A percentile compares a stretch with the other conserved stretches of the same genome.
Conservation (phyloP, 768 basidiomycete species). For the Trametopsis cervina region DNA sequence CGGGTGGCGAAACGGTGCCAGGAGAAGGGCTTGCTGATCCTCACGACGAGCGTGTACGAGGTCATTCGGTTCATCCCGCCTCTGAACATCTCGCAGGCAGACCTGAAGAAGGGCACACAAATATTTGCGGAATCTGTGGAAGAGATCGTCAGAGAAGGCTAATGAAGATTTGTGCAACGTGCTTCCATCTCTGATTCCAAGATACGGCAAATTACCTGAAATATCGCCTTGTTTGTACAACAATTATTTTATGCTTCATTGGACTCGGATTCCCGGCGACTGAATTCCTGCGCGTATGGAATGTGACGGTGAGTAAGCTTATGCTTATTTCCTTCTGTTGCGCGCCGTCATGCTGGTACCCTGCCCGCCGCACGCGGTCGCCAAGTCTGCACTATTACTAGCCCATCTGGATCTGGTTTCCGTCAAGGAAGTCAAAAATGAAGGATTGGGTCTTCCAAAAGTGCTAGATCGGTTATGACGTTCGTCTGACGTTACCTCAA, state of each 20-base stretch:
- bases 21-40: conserved; percentile 78
- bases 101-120: conserved; percentile 59
- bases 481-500: conserved; percentile 5
- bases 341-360: too few relatives aligned
- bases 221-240: too few relatives aligned
- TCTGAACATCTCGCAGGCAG: conserved; percentile 69
- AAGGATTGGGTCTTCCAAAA: conserved; percentile 8
- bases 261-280: too few relatives aligned
- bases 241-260: too few relatives aligned
- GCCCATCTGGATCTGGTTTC: conserved; percentile 6
- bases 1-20: conserved; percentile 74
- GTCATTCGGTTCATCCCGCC: conserved; percentile 92
- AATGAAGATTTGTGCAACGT: too few relatives aligned
- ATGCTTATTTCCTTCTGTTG: too few relatives aligned
- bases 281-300: too few relatives aligned
- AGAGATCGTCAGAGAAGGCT: conserved; percentile 50
- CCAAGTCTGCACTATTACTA: conserved; percentile 1
- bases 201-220: too few relatives aligned
- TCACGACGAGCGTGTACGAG: conserved; percentile 88
- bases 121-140: conserved; percentile 67
- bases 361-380: too few relatives aligned
- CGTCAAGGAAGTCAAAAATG: not conserved
- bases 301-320: too few relatives aligned
- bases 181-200: too few relatives aligned
- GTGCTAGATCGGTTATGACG: conserved; percentile 1